Conservation (phyloP, 2,329 filamentous ascomycete species). For the Aspergillus caelatus region DNA sequence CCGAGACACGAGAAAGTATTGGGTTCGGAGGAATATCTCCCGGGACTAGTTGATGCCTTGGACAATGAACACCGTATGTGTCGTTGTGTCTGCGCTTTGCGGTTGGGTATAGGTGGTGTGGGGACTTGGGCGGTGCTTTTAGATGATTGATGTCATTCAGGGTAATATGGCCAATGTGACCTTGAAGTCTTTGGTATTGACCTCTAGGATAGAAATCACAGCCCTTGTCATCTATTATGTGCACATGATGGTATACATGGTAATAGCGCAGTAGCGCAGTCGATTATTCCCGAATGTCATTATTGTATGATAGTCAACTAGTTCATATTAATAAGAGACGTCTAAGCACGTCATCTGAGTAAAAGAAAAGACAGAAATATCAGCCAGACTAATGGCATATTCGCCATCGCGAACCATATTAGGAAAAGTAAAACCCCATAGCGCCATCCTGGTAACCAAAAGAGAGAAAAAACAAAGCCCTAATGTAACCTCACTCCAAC, state of each 20-base stretch:
- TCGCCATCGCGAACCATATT: neutral
- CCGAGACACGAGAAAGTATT: neutral
- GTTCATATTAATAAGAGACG: neutral
- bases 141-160: neutral
- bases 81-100: neutral
- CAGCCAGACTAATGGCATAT: neutral
- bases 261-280: neutral
- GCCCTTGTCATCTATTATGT: too few relatives aligned
- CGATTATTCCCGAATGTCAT: neutral
- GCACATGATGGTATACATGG: neutral
- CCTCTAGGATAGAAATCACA: too few relatives aligned
- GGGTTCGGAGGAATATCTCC: neutral
- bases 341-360: neutral
- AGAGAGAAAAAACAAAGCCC: neutral
- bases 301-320: neutral
- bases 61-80: neutral
- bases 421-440: neutral
- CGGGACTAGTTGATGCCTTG: neutral
- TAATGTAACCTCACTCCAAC: neutral
- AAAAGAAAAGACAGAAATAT: neutral
- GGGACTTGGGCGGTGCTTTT: neutral
- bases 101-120: neutral
- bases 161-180: neutral
- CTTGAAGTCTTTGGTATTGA: neutral
- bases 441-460: neutral